Conservation (phyloP, 2,329 filamentous ascomycete genomes). For the Stagonosporopsis vannaccii region DNA sequence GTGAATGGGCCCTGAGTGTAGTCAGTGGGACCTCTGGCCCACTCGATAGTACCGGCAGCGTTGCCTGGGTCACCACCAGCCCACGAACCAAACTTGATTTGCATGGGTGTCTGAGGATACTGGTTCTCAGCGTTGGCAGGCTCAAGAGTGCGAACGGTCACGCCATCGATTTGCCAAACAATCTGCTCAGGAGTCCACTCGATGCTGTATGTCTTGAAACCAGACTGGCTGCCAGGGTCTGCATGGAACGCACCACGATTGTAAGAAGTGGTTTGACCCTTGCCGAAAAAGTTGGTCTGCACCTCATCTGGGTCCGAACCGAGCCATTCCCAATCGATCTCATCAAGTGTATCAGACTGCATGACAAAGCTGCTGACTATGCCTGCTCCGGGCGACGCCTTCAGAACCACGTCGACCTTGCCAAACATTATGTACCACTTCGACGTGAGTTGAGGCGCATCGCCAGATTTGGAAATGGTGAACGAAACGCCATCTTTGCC, state of each 20-base stretch:
- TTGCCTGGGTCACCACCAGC: constrained; percentile 87
- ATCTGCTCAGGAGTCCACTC: constrained; percentile 90
- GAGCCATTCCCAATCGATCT: constrained; percentile 98
- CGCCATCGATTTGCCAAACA: constrained; percentile 84
- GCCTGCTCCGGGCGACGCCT: constrained; percentile 84
- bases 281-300: constrained; percentile 98
- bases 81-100: constrained; percentile 91
- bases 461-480: constrained; percentile 77
- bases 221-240: constrained; percentile 70
- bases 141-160: constrained; percentile 77
- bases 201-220: constrained; percentile 85
- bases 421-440: constrained; percentile 99
- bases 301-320: constrained; percentile 78
- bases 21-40: constrained; percentile 86
- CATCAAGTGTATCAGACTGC: constrained; percentile 89
- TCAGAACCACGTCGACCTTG: constrained; percentile 83
- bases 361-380: constrained; percentile 94
- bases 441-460: constrained; percentile 84
- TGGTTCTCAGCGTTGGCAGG: constrained; percentile 74
- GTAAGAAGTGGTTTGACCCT: constrained; percentile 84
- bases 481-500: constrained; percentile 79
- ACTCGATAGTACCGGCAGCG: constrained; percentile 80
- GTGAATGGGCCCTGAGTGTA: constrained; percentile 83
- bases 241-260: constrained; percentile 85
- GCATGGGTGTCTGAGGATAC: constrained; percentile 96